Conservation (phyloP, 108 stramenopile genomes). For the Nitzschia palea region DNA sequence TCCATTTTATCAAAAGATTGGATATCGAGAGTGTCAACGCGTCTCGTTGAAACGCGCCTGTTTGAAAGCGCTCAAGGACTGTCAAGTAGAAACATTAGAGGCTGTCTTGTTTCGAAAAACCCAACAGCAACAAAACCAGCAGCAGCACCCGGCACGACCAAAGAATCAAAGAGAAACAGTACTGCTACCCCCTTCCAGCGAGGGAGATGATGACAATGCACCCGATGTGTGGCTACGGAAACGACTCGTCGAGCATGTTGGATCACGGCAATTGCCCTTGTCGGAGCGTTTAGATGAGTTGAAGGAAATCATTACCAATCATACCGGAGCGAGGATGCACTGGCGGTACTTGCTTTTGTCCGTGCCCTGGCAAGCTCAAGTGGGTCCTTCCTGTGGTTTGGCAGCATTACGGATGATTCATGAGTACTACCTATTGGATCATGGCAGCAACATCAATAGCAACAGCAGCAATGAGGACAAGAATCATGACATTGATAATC, state of each 20-base stretch:
- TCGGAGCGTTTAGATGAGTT: conserved; percentile 21
- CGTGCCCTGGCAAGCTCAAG: conserved; percentile 39
- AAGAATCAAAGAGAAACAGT: conserved; percentile 24
- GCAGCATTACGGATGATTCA: conserved; percentile 40
- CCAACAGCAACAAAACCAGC: not conserved
- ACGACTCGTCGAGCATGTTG: conserved; percentile 36
- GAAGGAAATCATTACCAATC: not conserved
- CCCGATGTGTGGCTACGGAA: conserved; percentile 43
- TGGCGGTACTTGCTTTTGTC: conserved; percentile 5
- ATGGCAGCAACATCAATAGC: not conserved
- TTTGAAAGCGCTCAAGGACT: conserved; percentile 22
- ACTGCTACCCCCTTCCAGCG: conserved; percentile 9
- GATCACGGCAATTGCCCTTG: conserved; percentile 11
- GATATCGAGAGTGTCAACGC: conserved; percentile 27
- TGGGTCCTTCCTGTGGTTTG: conserved; percentile 48
- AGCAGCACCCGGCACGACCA: not conserved
- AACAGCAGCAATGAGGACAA: not conserved
- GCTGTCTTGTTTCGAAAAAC: conserved; percentile 12
- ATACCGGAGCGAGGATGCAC: not conserved
- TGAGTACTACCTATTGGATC: conserved; percentile 14
- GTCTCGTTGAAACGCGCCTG: conserved; percentile 38
- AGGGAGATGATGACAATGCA: not conserved
- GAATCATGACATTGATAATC: not conserved
- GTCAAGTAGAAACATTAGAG: conserved; percentile 28
- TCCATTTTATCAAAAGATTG: conserved; percentile 33